These are phyloP conservation scores for Stagonosporopsis tanaceti DNA, from an alignment of 2,329 filamentous ascomycete species.

Conservation along the genomic window DNA sequence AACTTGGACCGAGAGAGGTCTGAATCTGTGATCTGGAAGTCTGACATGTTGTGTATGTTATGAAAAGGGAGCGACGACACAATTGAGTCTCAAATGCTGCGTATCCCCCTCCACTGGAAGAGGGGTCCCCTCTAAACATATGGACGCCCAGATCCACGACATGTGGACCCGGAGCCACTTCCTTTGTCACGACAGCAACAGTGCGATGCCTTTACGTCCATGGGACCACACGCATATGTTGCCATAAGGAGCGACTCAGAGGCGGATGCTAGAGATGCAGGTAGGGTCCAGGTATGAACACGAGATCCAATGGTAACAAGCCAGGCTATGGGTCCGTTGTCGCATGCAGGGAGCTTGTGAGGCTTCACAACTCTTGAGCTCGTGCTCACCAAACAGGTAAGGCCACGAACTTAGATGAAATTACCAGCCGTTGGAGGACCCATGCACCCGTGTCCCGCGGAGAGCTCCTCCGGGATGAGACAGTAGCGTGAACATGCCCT, in stretches of 20 bases:
- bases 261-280: neutral
- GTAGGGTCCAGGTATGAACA: slow-evolving; percentile 6
- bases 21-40: slow-evolving; percentile 32
- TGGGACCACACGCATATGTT: slow-evolving; percentile 2
- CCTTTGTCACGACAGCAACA: neutral
- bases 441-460: neutral
- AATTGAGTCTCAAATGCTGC: neutral
- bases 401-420: neutral
- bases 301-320: neutral
- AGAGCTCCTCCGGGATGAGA: neutral
- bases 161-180: slow-evolving; percentile 9
- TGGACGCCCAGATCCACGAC: neutral
- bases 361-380: neutral
- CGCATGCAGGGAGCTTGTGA: slow-evolving; percentile 3
- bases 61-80: neutral
- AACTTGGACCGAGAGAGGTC: slow-evolving; percentile 27
- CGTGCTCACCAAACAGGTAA: slow-evolving; percentile 7
- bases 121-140: neutral
- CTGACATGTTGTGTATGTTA: slow-evolving; percentile 22
- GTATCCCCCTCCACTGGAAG: neutral
- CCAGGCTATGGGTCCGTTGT: neutral
- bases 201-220: slow-evolving; percentile 1
- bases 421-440: slow-evolving; percentile 5
- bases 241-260: slow-evolving; percentile 1
- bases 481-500: neutral